A percentile compares a stretch with the other conserved stretches of the same genome.
Conservation (phyloP, 768 basidiomycete species). For the Hemileccinum rubropunctum region DNA sequence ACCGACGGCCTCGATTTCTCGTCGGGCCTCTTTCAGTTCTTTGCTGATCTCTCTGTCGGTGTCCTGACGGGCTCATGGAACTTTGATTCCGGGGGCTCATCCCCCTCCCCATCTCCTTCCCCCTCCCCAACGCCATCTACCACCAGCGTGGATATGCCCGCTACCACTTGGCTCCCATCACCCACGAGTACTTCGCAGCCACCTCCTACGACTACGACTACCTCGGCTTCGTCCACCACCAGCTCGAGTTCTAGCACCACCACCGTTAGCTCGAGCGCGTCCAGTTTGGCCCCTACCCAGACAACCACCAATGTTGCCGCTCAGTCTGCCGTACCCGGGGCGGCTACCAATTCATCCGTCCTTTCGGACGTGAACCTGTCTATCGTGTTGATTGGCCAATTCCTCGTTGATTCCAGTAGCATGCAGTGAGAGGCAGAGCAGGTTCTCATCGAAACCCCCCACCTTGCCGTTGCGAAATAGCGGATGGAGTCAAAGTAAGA, state of each 20-base stretch:
- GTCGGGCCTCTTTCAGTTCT: constrained; percentile 60
- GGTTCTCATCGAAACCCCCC: constrained; percentile 5
- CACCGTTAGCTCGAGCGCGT: constrained; percentile 8
- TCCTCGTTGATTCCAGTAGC: constrained; percentile 16
- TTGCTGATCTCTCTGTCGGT: constrained; percentile 47
- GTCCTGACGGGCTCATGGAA: constrained; percentile 61
- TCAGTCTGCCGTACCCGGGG: constrained; percentile 11
- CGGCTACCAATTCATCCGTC: constrained; percentile 3
- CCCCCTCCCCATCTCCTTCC: constrained; percentile 22
- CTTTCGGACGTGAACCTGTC: constrained; percentile 15
- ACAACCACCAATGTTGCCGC: constrained; percentile 14
- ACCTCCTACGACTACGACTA: constrained; percentile 21
- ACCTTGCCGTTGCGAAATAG: neutral
- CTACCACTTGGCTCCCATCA: constrained; percentile 23
- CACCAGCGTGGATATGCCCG: constrained; percentile 4
- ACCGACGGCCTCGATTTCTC: constrained; percentile 67
- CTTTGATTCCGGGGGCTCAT: constrained; percentile 30
- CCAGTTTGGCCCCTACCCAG: constrained; percentile 24
- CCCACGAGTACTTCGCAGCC: constrained; percentile 21
- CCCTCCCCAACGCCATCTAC: constrained; percentile 14
- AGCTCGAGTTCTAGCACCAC: constrained; percentile 10
- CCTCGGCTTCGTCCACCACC: constrained; percentile 10
- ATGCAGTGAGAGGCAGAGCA: constrained; percentile 5
- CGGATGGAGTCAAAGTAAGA: constrained; percentile 16
- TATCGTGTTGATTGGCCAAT: constrained; percentile 17